Conservation (phyloP, 75 land plant species). For the Sequoiadendron giganteum region DNA sequence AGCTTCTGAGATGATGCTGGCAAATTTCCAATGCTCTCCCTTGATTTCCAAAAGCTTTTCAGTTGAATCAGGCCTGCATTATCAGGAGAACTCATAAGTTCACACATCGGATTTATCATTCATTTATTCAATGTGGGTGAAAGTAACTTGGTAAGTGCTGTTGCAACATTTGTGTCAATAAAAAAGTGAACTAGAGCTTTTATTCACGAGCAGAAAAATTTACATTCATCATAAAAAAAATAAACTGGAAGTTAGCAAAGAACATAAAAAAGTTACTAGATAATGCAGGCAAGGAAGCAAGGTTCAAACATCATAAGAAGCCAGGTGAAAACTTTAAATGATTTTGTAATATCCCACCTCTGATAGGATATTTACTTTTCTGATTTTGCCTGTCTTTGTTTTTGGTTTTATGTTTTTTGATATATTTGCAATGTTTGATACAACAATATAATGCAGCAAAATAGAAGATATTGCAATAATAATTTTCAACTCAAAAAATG, state of each 20-base stretch:
- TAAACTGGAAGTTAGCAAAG: not conserved
- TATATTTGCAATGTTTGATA: too few species aligned
- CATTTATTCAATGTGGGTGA: not conserved
- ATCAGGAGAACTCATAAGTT: not conserved
- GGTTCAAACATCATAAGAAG: not conserved
- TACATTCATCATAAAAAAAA: not conserved
- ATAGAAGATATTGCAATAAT: too few species aligned
- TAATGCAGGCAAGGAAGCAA: not conserved
- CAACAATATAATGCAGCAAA: too few species aligned
- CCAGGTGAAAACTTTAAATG: not conserved
- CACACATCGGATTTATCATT: not conserved
- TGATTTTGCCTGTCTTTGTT: too few species aligned
- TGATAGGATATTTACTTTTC: too few species aligned
- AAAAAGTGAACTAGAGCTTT: not conserved
- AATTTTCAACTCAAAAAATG: too few species aligned
- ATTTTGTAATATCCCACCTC: too few species aligned
- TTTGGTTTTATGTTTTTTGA: too few species aligned
- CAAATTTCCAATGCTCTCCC: not conserved
- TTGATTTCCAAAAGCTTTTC: not conserved
- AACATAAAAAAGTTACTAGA: not conserved
- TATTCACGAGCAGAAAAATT: not conserved
- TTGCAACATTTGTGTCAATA: not conserved
- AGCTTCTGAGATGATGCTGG: conserved; percentile 28
- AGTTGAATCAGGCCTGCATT: not conserved
- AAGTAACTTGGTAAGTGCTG: not conserved